phyloP scores from a whole-genome alignment of 1,139 yeast genomes.

The Diutina pseudorugosa region DNA sequence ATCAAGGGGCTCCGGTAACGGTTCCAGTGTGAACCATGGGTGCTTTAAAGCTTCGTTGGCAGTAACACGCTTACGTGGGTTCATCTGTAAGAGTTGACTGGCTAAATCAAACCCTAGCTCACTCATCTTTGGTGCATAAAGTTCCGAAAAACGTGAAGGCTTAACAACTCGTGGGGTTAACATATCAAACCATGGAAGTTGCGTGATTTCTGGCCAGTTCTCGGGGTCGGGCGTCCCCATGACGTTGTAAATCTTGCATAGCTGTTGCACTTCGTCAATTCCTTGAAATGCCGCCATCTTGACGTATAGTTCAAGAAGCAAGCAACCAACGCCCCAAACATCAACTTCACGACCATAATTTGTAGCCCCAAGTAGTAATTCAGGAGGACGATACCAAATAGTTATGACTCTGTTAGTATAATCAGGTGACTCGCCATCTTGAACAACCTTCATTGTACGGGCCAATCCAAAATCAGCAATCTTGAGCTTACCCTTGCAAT shows the following conservation, averaged over 20 bases:
- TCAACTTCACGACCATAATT: conserved; percentile 86
- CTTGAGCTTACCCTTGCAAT: conserved; percentile 60
- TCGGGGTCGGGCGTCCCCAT: conserved; percentile 78
- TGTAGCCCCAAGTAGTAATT: conserved; percentile 78
- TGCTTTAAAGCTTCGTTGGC: conserved; percentile 51
- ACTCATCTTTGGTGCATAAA: conserved; percentile 34
- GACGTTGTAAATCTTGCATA: conserved; percentile 59
- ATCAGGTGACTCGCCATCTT: conserved; percentile 44
- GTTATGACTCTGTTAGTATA: conserved; percentile 94
- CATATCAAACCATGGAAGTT: conserved; percentile 89
- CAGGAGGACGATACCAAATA: conserved; percentile 96
- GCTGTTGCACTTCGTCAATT: conserved; percentile 75
- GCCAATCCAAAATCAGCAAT: conserved; percentile 95
- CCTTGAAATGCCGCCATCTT: conserved; percentile 78
- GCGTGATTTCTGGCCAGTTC: conserved; percentile 69
- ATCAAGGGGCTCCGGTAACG: conserved; percentile 41
- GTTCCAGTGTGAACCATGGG: conserved; percentile 58
- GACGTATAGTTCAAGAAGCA: conserved; percentile 69
- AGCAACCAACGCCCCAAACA: conserved; percentile 95
- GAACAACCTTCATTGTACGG: conserved; percentile 53
- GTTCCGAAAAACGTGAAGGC: conserved; percentile 33
- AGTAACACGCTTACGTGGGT: conserved; percentile 58
- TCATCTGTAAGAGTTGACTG: conserved; percentile 21
- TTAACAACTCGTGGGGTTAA: conserved; percentile 47
- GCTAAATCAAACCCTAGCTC: conserved; percentile 58